Percentiles rank a stretch among this genome's conserved stretches.
phyloP scores from a whole-genome alignment of 2,329 filamentous ascomycete species.

The Colletotrichum scovillei region DNA sequence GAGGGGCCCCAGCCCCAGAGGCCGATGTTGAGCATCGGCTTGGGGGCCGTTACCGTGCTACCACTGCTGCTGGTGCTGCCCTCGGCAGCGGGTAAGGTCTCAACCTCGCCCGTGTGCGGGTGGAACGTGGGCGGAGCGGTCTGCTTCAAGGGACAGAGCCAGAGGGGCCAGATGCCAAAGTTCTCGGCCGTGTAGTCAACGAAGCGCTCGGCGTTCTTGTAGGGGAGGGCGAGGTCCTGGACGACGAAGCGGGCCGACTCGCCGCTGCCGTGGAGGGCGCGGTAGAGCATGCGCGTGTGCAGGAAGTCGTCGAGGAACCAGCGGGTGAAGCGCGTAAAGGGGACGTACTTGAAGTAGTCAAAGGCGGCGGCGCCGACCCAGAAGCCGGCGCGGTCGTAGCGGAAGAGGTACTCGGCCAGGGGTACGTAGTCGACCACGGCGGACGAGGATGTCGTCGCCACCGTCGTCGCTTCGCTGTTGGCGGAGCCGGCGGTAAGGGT shows the following conservation, averaged over 20 bases:
- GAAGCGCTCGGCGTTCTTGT: conserved; percentile 62
- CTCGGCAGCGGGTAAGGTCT: conserved; percentile 35
- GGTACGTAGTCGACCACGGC: conserved; percentile 68
- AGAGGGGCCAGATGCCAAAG: conserved; percentile 69
- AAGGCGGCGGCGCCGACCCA: conserved; percentile 77
- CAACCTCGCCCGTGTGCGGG: conserved; percentile 57
- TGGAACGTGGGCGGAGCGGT: conserved; percentile 65
- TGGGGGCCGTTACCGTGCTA: conserved; percentile 21
- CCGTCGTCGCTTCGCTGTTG: conserved; percentile 28
- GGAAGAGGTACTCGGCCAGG: conserved; percentile 79
- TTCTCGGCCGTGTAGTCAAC: conserved; percentile 64
- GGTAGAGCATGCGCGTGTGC: conserved; percentile 80
- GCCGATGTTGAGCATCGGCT: conserved; percentile 70
- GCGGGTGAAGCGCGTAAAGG: conserved; percentile 73
- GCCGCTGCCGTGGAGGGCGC: conserved; percentile 75
- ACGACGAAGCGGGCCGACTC: conserved; percentile 74
- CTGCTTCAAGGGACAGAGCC: conserved; percentile 67
- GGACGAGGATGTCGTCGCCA: conserved; percentile 29
- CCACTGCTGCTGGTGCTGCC: not conserved
- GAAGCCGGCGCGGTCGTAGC: conserved; percentile 81
- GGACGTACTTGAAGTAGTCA: conserved; percentile 72
- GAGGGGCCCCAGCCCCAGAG: conserved; percentile 83
- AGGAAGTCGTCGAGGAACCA: conserved; percentile 79
- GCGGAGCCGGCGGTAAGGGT: conserved; percentile 43
- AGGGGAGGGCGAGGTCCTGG: conserved; percentile 73